Conservation (phyloP, 495 filamentous ascomycete species). For the Platismatia glauca region DNA sequence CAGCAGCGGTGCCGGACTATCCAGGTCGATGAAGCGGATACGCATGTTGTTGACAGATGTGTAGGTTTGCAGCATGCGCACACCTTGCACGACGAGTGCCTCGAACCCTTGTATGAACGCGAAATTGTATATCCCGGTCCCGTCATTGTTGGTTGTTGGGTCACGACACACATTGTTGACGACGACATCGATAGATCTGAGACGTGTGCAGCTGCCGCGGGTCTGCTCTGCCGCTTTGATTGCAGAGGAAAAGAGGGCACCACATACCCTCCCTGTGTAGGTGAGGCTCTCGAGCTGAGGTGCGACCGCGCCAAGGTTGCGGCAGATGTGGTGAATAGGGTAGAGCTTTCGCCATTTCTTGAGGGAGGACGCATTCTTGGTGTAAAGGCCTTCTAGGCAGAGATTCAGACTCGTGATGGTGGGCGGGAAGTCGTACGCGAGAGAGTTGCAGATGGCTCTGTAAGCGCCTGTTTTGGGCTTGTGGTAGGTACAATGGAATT, state of each 20-base stretch:
- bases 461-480: constrained; percentile 62
- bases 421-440: constrained; percentile 38
- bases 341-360: constrained; percentile 46
- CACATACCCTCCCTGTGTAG: constrained; percentile 58
- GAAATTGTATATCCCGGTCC: constrained; percentile 57
- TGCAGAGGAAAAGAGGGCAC: constrained; percentile 46
- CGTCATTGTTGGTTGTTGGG: constrained; percentile 39
- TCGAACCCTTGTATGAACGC: constrained; percentile 60
- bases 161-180: constrained; percentile 62
- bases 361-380: constrained; percentile 47
- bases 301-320: constrained; percentile 44
- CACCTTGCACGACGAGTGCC: constrained; percentile 48
- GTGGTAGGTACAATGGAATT: constrained; percentile 63
- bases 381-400: constrained; percentile 58
- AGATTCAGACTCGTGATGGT: constrained; percentile 53
- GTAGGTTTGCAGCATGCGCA: constrained; percentile 47
- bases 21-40: constrained; percentile 65
- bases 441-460: constrained; percentile 50
- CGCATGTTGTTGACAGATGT: constrained; percentile 47
- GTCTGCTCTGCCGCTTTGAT: constrained; percentile 11
- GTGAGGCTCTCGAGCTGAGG: constrained; percentile 53
- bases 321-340: constrained; percentile 44
- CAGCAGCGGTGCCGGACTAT: constrained; percentile 43
- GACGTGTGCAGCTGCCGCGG: constrained; percentile 28
- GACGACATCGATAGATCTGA: constrained; percentile 57